Base-by-base conservation (phyloP, 192 early-diverging fungal genomes). In the Coemansia umbellata region DNA sequence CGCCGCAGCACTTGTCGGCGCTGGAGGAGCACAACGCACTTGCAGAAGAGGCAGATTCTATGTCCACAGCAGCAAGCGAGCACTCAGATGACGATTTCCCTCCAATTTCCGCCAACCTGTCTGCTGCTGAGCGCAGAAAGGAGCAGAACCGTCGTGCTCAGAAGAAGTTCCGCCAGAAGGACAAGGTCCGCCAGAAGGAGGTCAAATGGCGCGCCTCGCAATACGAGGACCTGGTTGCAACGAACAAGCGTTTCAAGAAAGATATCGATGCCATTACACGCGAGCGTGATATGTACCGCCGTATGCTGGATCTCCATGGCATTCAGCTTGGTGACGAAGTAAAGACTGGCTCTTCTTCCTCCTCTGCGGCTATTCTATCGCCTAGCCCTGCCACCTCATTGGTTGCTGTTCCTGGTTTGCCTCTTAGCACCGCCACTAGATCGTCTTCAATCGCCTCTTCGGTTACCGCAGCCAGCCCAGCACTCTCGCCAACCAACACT, bases 81-180 rank as follows among this genome's bases (percentile, higher is more conserved):
- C 37, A 55, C 9, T 58, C 41, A 4, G 58, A 67, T 11, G 58
- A 50, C 27, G 59, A 71, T 14, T 58, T 60, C 8, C 21, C 45
- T 31, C 8, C 51, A 22, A 65, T 66, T 4, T 44, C 63, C 1
- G 28, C 37, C 14, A 53, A 69, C 0, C 37, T 78, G 32, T 71
- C 68, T 7, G 63, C 74, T 4, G 47, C 63, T 9, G 74, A 78
- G 59, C 63, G 74, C 18, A 54, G 74, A 7, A 65, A 66, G 51
- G 74, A 78, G 64, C 74, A 78, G 63, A 78, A 78, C 55, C 63
- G 74, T 11, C 42, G 74, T n/a, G 74, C 74, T 15, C 74, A 78
- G 57, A 78, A 78, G 23, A 78, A 78, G 69, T 78, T 78, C 39
- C 37, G 74, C 0, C 68, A 78, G 21, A 78, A 78, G 59, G 74